Conservation (phyloP, 306 rosid species). For the Prunus mira region DNA sequence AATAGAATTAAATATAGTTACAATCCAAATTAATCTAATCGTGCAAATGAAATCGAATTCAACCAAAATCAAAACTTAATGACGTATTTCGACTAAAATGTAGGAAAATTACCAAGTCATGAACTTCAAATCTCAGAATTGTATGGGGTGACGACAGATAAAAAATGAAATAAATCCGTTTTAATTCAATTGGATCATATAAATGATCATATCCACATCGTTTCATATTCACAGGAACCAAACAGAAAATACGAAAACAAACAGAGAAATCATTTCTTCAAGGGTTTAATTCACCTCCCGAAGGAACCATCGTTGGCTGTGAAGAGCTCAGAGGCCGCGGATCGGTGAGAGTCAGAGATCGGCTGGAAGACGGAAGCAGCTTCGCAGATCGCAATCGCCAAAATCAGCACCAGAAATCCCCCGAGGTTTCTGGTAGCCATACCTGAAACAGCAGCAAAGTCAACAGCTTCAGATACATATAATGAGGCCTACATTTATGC, state of each 20-base stretch:
- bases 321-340: constrained; percentile 71
- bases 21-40: not conserved
- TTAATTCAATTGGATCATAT: not conserved
- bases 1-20: not conserved
- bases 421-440: constrained; percentile 65
- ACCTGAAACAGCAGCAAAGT: constrained; percentile 42
- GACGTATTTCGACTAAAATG: not conserved
- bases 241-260: not conserved
- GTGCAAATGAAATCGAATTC: constrained; percentile 2
- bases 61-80: not conserved
- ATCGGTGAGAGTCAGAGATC: constrained; percentile 79
- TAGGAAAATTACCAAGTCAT: not conserved
- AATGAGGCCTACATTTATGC: not conserved
- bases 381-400: constrained; percentile 48
- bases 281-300: constrained; percentile 48
- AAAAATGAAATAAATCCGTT: not conserved
- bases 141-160: not conserved
- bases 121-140: not conserved
- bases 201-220: not conserved
- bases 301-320: constrained; percentile 44
- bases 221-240: not conserved
- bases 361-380: constrained; percentile 52
- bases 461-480: constrained; percentile 11
- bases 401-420: constrained; percentile 50
- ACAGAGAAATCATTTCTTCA: not conserved